Percentiles rank a stretch among this genome's conserved stretches.
These are phyloP conservation scores for Aspergillus tubingensis DNA, from an alignment of 2,329 filamentous ascomycete genomes.

Conservation along the genomic window DNA sequence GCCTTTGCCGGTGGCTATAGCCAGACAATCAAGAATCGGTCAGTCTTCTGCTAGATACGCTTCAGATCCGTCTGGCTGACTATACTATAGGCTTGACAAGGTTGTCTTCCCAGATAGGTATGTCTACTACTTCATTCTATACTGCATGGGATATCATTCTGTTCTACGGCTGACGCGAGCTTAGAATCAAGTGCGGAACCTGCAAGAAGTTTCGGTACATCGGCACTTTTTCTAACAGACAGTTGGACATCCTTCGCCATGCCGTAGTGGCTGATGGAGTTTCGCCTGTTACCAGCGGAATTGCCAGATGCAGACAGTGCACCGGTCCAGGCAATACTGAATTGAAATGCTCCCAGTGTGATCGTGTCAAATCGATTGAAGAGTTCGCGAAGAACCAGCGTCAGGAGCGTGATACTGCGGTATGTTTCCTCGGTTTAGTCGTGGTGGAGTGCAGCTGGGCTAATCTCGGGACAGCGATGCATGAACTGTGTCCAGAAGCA, in stretches of 20 bases:
- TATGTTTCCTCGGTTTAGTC: conserved; percentile 31
- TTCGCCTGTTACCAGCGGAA: conserved; percentile 19
- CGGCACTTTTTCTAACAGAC: conserved; percentile 50
- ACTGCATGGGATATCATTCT: background rate
- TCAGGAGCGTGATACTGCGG: conserved; percentile 47
- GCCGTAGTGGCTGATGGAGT: conserved; percentile 22
- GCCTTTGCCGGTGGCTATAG: conserved; percentile 30
- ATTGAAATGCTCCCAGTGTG: conserved; percentile 52
- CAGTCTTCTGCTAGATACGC: conserved; percentile 7
- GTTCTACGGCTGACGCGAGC: conserved; percentile 4
- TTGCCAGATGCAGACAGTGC: conserved; percentile 49
- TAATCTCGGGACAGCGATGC: conserved; percentile 41
- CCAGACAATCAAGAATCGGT: conserved; percentile 26
- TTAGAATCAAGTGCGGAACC: conserved; percentile 50
- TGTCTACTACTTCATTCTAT: conserved; percentile 9
- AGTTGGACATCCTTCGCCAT: conserved; percentile 42
- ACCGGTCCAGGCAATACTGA: conserved; percentile 47
- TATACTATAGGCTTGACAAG: conserved; percentile 26
- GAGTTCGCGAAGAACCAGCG: conserved; percentile 55
- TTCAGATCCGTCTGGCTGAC: background rate
- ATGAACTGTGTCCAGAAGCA: conserved; percentile 39
- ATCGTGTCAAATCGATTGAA: conserved; percentile 48
- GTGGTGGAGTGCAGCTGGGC: background rate
- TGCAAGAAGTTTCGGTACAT: conserved; percentile 47
- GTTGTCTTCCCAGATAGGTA: conserved; percentile 37